Evolutionary conservation across 257 asterid species (phyloP).

Genomic region (Buddleja alternifolia): DNA sequence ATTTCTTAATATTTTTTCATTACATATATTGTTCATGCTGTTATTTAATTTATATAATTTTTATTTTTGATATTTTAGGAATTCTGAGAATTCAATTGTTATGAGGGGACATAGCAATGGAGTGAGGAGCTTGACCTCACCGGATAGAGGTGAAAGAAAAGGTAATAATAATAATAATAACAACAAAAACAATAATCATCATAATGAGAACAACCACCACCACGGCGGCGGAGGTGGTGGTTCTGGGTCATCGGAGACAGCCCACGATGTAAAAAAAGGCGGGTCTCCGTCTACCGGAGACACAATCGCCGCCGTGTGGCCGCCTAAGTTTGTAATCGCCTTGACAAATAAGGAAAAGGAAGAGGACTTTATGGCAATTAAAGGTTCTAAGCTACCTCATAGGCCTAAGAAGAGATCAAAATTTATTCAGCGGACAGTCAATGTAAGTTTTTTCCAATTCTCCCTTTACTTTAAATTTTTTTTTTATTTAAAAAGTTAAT

Average conservation of each 20-base stretch:
- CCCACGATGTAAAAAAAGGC: slow-evolving; percentile 56
- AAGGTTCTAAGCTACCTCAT: slow-evolving; percentile 94
- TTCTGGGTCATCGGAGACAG: slow-evolving; percentile 76
- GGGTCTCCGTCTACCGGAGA: slow-evolving; percentile 65
- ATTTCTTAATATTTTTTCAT: slow-evolving; percentile 15
- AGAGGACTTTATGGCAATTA: slow-evolving; percentile 87
- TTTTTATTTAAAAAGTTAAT: too few relatives aligned
- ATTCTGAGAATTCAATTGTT: slow-evolving; percentile 52
- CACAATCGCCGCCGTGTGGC: slow-evolving; percentile 68
- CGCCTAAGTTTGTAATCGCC: slow-evolving; percentile 83
- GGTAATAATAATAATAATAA: slow-evolving; percentile 27
- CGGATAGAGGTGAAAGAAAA: slow-evolving; percentile 47
- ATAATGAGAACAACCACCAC: slow-evolving; percentile 33
- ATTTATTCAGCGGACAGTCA: slow-evolving; percentile 80
- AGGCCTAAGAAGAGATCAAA: slow-evolving; percentile 95
- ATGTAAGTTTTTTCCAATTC: slow-evolving; percentile 58
- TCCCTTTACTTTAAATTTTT: too few relatives aligned
- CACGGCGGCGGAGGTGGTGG: slow-evolving; percentile 49
- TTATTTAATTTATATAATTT: neutral
- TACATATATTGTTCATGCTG: neutral
- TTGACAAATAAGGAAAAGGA: slow-evolving; percentile 94
- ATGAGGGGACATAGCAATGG: slow-evolving; percentile 58
- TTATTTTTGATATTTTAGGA: slow-evolving; percentile 43
- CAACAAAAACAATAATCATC: slow-evolving; percentile 28
- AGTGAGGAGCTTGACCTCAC: slow-evolving; percentile 43